Conservation (phyloP, 2,329 filamentous ascomycete species). For the Ophiocordyceps australis region DNA sequence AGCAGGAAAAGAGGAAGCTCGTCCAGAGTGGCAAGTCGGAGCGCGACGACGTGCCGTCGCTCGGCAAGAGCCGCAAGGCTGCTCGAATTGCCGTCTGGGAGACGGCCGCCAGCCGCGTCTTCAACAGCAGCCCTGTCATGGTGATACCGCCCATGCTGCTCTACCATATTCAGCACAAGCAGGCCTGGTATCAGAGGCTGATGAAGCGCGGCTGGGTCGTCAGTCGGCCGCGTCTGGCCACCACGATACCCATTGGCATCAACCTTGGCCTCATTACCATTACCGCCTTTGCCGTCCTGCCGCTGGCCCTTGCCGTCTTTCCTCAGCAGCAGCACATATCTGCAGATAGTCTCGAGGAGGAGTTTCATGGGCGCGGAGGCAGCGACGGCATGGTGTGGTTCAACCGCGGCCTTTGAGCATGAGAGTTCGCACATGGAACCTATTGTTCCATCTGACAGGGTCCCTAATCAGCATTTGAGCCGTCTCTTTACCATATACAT, state of each 20-base stretch:
- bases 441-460: too few relatives aligned
- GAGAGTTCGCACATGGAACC: too few relatives aligned
- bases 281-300: conserved; percentile 77
- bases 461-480: too few relatives aligned
- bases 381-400: conserved; percentile 78
- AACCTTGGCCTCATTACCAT: conserved; percentile 77
- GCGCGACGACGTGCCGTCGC: conserved; percentile 45
- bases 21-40: conserved; percentile 40
- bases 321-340: conserved; percentile 75
- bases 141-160: conserved; percentile 78
- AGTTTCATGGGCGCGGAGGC: conserved; percentile 72
- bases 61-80: conserved; percentile 78
- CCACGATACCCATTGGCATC: conserved; percentile 45
- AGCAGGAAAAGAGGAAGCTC: conserved; percentile 43
- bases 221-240: conserved; percentile 47
- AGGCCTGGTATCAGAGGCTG: conserved; percentile 18
- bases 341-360: conserved; percentile 59
- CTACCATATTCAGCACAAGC: conserved; percentile 52
- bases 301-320: conserved; percentile 79
- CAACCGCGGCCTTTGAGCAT: conserved; percentile 79
- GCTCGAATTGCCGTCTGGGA: conserved; percentile 81
- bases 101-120: conserved; percentile 76
- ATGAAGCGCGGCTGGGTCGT: conserved; percentile 60
- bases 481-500: too few relatives aligned
- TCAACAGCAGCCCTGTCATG: conserved; percentile 96